Percentiles rank a stretch among this genome's conserved stretches.
phyloP scores from a whole-genome alignment of 768 basidiomycete species.

The Hydnum rufescens region DNA sequence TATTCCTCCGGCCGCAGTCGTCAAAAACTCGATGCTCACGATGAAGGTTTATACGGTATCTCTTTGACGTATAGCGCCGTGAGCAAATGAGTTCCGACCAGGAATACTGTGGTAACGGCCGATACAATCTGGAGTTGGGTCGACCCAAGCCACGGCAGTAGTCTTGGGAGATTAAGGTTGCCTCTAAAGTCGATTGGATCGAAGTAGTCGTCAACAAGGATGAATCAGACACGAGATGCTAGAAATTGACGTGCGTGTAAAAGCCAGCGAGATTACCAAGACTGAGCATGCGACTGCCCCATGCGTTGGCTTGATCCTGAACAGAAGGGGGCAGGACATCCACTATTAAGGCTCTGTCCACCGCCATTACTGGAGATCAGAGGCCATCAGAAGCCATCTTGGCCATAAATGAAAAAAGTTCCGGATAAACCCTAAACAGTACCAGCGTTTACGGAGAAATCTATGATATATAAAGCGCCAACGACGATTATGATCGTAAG shows the following conservation, averaged over 20 bases:
- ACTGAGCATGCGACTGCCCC: background rate
- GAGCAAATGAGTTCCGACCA: constrained; percentile 1
- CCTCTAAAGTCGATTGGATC: background rate
- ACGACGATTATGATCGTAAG: constrained; percentile 1
- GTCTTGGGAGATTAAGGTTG: background rate
- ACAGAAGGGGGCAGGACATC: constrained; percentile 1
- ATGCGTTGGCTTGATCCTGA: constrained; percentile 4
- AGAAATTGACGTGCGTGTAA: background rate
- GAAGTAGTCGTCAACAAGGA: background rate
- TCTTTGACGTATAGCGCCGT: constrained; percentile 1
- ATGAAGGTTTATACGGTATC: background rate
- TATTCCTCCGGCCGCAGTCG: no score
- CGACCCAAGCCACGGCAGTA: constrained; percentile 3
- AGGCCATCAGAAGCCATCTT: background rate
- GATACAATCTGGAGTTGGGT: constrained; percentile 5
- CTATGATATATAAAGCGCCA: constrained; percentile 2
- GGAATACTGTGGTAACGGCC: background rate
- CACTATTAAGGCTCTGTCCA: background rate
- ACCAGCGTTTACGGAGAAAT: constrained; percentile 6
- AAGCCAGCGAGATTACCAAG: background rate
- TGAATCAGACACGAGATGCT: background rate
- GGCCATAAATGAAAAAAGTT: no score
- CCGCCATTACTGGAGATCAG: constrained; percentile 4
- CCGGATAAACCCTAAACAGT: no score
- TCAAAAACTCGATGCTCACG: no score